Evolutionary conservation across 441 rosid genomes (phyloP).

Genomic region (Populus hybrid): DNA sequence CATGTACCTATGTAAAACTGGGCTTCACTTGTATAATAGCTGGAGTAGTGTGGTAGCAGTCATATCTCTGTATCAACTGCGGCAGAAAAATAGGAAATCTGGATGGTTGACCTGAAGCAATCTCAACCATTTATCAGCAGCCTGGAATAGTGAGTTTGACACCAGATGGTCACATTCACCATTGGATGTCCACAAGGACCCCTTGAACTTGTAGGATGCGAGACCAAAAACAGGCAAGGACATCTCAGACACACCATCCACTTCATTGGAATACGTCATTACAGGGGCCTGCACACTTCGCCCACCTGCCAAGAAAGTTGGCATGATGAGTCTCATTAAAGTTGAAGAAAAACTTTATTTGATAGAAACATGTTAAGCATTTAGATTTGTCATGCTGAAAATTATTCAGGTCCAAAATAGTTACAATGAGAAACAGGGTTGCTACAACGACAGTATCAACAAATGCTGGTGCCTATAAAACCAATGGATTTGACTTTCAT

Average conservation of each 20-base stretch:
- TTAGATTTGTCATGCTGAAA: not conserved
- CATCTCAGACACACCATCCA: slow-evolving; percentile 41
- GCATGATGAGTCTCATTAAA: not conserved
- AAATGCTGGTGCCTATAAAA: too few relatives aligned
- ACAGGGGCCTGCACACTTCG: slow-evolving; percentile 24
- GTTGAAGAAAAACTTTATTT: not conserved
- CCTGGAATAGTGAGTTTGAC: slow-evolving; percentile 45
- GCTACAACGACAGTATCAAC: too few relatives aligned
- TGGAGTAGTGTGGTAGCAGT: slow-evolving; percentile 14
- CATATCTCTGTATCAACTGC: slow-evolving; percentile 28
- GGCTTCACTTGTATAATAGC: slow-evolving; percentile 11
- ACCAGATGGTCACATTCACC: slow-evolving; percentile 36
- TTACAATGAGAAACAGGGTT: too few relatives aligned
- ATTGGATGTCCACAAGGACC: slow-evolving; percentile 56
- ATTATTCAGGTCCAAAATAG: not conserved
- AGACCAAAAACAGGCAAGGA: slow-evolving; percentile 64
- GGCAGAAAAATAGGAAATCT: slow-evolving; percentile 66
- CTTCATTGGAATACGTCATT: slow-evolving; percentile 27
- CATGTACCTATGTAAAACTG: slow-evolving; percentile 1
- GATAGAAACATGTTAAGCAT: not conserved
- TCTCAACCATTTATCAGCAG: slow-evolving; percentile 56
- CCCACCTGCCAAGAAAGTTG: slow-evolving; percentile 35
- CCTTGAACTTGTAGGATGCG: slow-evolving; percentile 69
- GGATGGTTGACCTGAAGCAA: slow-evolving; percentile 58
- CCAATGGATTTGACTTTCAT: too few relatives aligned